Evolutionary conservation across 768 basidiomycete species (phyloP), one percentile per base, ranked within the genome.

Genomic region (Agaricus bisporus): DNA sequence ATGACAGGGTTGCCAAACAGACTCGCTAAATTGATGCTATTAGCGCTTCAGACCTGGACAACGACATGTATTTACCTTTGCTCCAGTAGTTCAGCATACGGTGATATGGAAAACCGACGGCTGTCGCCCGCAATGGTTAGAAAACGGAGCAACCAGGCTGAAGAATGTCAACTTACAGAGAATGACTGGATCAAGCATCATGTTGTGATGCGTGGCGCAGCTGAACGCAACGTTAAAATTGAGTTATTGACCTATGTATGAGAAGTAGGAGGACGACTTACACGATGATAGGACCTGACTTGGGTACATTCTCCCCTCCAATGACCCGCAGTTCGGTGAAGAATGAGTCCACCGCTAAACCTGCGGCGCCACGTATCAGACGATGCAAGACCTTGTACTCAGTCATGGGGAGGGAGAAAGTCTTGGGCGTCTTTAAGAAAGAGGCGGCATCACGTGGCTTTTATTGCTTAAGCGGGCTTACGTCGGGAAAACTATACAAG

Each of bases 1-100:
- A 86, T 72, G 9, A 82, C 67, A 2, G 91, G 91, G 65, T 97
- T 87, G 15, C 72, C 79, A 66, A 95, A 98, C 42, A 99, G 73
- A 44, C 82, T 78, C 20, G 87, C 88, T 86, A 48, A 48, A 20
- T 47, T 57, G 56, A 42, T n/a, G 45, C 5, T 49, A 36, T 28
- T 15, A 36, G 43, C 43, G 36, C 17, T 3, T 3, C 1, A n/a
- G 45, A 20, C 42, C 18, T 5, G 41, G n/a, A 46, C n/a, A n/a
- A 8, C 32, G n/a, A n/a, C 7, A 12, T 10, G 45, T 17, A 55
- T 60, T 22, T 69, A 82, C 92, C 88, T 80, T 98, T 98, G 64
- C 90, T 91, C 95, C 95, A 90, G 63, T 89, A 91, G 67, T 97
- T 90, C 49, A 98, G 71, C 46, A 86, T 85, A 57, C 92, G 80